Conservation (phyloP, 208 protist genomes). For the Trichomonas gallinae region DNA sequence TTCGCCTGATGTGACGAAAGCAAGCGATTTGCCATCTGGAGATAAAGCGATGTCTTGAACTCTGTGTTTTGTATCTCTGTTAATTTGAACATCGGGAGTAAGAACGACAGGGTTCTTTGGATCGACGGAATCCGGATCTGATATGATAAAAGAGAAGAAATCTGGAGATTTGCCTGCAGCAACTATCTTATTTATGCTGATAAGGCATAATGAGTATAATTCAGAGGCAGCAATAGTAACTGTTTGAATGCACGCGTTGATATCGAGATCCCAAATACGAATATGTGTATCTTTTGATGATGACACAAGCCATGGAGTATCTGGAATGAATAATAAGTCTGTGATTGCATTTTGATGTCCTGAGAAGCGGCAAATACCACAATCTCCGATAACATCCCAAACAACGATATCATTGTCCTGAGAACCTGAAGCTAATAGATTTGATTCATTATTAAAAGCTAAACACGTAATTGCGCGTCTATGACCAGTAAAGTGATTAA, state of each 20-base stretch:
- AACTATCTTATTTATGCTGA: background rate
- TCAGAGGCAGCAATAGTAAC: conserved; percentile 45
- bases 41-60: background rate
- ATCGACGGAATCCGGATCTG: background rate
- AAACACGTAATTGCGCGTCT: conserved; percentile 43
- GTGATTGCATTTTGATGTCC: conserved; percentile 57
- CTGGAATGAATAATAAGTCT: conserved; percentile 36
- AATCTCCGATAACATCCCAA: conserved; percentile 75
- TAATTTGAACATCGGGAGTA: background rate
- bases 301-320: conserved; percentile 34
- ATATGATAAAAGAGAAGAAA: background rate
- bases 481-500: conserved; percentile 51
- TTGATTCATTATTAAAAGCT: conserved; percentile 44
- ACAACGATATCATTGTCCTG: conserved; percentile 89
- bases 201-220: background rate
- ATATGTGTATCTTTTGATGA: conserved; percentile 51
- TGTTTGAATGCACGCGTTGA: conserved; percentile 59
- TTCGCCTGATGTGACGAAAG: background rate
- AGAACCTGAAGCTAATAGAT: conserved; percentile 59
- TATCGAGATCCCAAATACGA: conserved; percentile 59
- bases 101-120: background rate
- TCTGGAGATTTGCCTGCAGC: background rate
- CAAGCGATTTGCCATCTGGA: background rate
- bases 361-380: conserved; percentile 47
- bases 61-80: background rate